A percentile compares a stretch with the other conserved stretches of the same genome.
Conservation (phyloP, 176 grass and related monocot genomes). For the Carex scoparia region DNA sequence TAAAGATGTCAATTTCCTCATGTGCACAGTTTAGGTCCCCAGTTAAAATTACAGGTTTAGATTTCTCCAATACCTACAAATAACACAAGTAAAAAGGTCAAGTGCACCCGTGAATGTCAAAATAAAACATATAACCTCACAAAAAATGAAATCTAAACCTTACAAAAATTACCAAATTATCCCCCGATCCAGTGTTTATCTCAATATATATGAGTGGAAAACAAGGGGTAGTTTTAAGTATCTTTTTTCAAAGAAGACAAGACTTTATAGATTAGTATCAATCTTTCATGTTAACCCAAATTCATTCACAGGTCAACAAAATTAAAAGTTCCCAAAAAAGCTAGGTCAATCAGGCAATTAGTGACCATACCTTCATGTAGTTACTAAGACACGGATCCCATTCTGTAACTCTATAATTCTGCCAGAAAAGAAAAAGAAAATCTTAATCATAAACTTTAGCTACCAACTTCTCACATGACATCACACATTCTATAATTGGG, state of each 20-base stretch:
- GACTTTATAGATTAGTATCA: neutral
- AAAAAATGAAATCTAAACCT: neutral
- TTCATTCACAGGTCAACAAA: neutral
- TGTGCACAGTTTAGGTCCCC: constrained; percentile 75
- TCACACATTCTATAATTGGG: constrained; percentile 17
- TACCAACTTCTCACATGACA: constrained; percentile 7
- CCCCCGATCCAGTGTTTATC: neutral
- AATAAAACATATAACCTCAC: neutral
- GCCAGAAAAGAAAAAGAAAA: constrained; percentile 23
- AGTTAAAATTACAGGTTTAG: constrained; percentile 73
- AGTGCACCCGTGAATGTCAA: neutral
- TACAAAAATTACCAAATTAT: neutral
- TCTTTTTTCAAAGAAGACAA: neutral
- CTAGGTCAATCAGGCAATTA: neutral
- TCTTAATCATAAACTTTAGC: neutral
- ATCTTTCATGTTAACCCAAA: neutral
- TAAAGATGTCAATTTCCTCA: constrained; percentile 78
- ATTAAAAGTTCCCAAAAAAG: neutral
- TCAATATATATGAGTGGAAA: neutral
- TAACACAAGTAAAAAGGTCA: constrained; percentile 23
- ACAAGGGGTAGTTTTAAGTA: neutral
- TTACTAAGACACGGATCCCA: constrained; percentile 69
- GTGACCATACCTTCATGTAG: constrained; percentile 52
- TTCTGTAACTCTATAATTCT: constrained; percentile 59
- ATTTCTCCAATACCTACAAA: constrained; percentile 69